Evolutionary conservation across 495 filamentous ascomycete genomes (phyloP), one percentile per base, ranked within the genome.

Genomic region (Aspergillus kassunensis): DNA sequence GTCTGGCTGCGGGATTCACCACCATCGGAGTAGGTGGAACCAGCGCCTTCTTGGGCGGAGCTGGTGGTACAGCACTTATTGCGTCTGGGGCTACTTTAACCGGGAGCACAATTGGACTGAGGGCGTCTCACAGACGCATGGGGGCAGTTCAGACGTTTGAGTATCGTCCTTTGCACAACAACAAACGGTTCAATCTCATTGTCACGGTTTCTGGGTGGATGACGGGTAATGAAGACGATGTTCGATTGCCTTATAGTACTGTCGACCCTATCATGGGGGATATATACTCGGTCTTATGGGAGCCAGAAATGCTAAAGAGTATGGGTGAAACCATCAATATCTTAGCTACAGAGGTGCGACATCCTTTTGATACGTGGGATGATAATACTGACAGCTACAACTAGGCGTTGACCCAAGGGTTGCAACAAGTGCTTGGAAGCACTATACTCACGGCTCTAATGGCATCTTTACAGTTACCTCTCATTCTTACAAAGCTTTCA

Each of bases 251-350:
- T 12, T 99, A 83, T 68, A 95, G 89, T 70, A 99, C 93, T 2
- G 85, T 99, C 3, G 91, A 97, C 67, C 91, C 93, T 0, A 82
- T 97, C 52, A 97, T 99, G 93, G 93, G 93, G 27, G 93, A 99
- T 71, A 81, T 99, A 18, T 99, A 97, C 70, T 97, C 95, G 0
- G 84, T 99, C 8, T 75, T 92, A 46, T 99, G 95, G 95, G 93
- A 99, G 67, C 95, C 93, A 4, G 93, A 99, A 58, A 95, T 99
- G 91, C 79, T 99, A 56, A 86, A 81, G 40, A 93, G 87, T 62
- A 97, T 96, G 88, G 93, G 93, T 77, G 86, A 90, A 48, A 99
- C 93, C 19, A 97, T 99, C 58, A 96, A 96, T 58, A 97, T 99
- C 66, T 77, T 99, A 40, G 93, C 95, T 48, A 97, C 95, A 34